phyloP scores from a whole-genome alignment of 192 early-diverging fungal genomes.

The Coemansia sp. region DNA sequence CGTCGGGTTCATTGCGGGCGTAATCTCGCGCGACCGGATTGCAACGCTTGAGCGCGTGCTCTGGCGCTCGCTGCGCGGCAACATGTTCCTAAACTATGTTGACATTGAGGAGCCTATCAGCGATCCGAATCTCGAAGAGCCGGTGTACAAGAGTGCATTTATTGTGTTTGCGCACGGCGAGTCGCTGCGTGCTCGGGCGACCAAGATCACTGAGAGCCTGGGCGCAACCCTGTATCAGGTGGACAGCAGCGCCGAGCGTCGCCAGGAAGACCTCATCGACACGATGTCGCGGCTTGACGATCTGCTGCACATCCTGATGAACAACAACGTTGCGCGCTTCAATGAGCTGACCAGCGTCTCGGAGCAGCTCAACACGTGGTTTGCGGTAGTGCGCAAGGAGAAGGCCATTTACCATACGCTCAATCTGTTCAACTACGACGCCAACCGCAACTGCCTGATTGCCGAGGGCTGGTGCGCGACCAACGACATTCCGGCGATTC shows the following conservation, averaged over 20 bases:
- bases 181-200: constrained; percentile 84
- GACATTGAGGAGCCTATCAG: constrained; percentile 93
- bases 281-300: constrained; percentile 87
- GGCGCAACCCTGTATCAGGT: constrained; percentile 94
- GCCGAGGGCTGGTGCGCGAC: constrained; percentile 98
- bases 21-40: constrained; percentile 79
- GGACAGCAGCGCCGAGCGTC: constrained; percentile 76
- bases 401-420: constrained; percentile 96
- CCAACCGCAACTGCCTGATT: constrained; percentile 87
- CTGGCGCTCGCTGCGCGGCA: constrained; percentile 95
- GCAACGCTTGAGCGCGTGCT: constrained; percentile 92
- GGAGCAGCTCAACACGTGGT: constrained; percentile 84
- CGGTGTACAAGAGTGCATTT: constrained; percentile 95
- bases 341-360: constrained; percentile 82
- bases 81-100: constrained; percentile 92
- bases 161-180: constrained; percentile 97
- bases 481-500: constrained; percentile 74
- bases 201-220: constrained; percentile 90
- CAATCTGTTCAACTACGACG: constrained; percentile 95
- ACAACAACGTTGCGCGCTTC: constrained; percentile 76
- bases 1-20: constrained; percentile 90
- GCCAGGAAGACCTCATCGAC: constrained; percentile 75
- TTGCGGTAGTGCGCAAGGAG: constrained; percentile 89
- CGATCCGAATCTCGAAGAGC: constrained; percentile 84
- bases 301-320: constrained; percentile 75